Percentiles rank a stretch among this genome's conserved stretches.
Evolutionary conservation across 1,139 yeast genomes (phyloP).

Genomic region (Yarrowia galli): DNA sequence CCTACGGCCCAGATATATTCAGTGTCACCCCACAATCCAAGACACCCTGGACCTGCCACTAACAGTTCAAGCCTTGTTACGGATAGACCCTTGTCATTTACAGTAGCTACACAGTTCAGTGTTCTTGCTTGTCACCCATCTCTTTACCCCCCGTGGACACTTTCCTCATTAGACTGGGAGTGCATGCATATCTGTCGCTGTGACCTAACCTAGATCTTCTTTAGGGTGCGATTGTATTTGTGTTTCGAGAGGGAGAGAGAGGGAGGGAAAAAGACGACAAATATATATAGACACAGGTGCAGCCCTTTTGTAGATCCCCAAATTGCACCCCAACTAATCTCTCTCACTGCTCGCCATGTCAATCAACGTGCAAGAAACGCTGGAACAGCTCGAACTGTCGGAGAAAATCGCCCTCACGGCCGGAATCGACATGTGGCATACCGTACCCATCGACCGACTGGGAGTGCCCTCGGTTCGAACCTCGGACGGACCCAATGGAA

Average conservation of each 20-base stretch:
- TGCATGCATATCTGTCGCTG: slow-evolving; percentile 13
- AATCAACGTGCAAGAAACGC: slow-evolving; percentile 1
- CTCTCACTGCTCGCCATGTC: not conserved
- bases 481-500: slow-evolving; percentile 64
- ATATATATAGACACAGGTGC: too few relatives aligned
- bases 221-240: not conserved
- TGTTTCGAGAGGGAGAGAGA: not conserved
- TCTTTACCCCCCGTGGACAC: slow-evolving; percentile 33
- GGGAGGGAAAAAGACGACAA: not conserved
- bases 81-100: not conserved
- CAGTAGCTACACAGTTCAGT: too few relatives aligned
- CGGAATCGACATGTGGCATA: slow-evolving; percentile 56
- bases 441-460: slow-evolving; percentile 58
- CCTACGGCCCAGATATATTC: too few relatives aligned
- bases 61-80: not conserved
- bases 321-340: too few relatives aligned
- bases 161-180: slow-evolving; percentile 8
- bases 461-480: slow-evolving; percentile 54
- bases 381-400: slow-evolving; percentile 1
- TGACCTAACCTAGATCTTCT: slow-evolving; percentile 3
- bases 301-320: too few relatives aligned
- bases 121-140: too few relatives aligned
- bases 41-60: too few relatives aligned
- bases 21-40: not conserved
- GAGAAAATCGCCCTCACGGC: slow-evolving; percentile 8